Conservation (phyloP, 169 alveolate genomes). For the Plasmodium falciparum region DNA sequence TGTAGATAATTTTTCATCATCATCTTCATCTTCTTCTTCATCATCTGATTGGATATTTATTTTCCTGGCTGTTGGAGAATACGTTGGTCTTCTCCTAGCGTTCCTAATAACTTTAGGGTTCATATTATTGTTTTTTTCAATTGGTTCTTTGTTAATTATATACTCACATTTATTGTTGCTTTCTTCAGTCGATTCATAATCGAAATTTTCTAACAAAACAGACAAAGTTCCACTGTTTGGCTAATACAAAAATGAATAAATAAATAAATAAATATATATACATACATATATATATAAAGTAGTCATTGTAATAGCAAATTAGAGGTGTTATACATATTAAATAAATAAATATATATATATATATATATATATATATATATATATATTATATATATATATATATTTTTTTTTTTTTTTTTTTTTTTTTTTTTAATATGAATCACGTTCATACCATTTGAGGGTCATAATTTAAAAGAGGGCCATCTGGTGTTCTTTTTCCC, state of each 20-base stretch:
- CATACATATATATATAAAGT: neutral
- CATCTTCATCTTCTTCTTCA: neutral
- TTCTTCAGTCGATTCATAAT: conserved; percentile 43
- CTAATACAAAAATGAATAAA: neutral
- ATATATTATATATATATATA: neutral
- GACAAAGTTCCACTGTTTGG: conserved; percentile 47
- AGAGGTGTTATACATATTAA: too few species aligned
- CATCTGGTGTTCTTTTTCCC: conserved; percentile 75
- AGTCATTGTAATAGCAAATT: neutral
- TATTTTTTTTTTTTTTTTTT: neutral
- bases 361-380: neutral
- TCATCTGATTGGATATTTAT: conserved; percentile 46
- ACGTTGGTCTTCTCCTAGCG: conserved; percentile 72
- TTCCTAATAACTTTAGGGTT: conserved; percentile 33
- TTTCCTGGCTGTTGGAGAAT: conserved; percentile 68
- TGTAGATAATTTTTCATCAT: conserved; percentile 39
- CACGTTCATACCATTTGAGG: conserved; percentile 37
- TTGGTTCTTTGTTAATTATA: neutral
- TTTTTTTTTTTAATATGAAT: too few species aligned
- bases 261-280: neutral
- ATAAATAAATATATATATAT: neutral
- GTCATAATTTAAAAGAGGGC: conserved; percentile 55
- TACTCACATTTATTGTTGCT: neutral
- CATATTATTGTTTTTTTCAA: conserved; percentile 22
- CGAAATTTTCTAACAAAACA: conserved; percentile 43